Evolutionary conservation across 176 grass and related monocot genomes (phyloP).

Genomic region (Tillandsia leiboldiana): DNA sequence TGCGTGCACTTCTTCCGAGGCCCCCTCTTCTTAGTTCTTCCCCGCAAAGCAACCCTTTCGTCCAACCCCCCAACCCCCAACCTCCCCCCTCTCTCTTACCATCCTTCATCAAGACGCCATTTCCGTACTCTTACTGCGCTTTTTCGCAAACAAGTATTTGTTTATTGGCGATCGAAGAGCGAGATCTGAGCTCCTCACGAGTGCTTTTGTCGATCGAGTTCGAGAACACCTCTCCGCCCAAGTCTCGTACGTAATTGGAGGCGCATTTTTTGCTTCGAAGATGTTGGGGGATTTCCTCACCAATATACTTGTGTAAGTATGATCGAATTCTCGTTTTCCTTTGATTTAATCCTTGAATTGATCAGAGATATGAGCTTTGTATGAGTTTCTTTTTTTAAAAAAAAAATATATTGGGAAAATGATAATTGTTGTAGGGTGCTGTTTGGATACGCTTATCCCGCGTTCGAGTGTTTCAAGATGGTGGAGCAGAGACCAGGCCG

Average conservation of each 20-base stretch:
- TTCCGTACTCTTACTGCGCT: not conserved
- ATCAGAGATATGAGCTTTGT: not conserved
- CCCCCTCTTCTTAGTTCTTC: not conserved
- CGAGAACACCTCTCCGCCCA: not conserved
- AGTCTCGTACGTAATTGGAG: not conserved
- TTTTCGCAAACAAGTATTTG: not conserved
- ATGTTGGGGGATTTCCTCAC: slow-evolving; percentile 53
- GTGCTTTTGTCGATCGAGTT: no score
- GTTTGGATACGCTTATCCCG: slow-evolving; percentile 82
- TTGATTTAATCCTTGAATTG: not conserved
- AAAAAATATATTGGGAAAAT: no score
- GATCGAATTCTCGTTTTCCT: not conserved
- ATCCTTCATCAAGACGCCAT: not conserved
- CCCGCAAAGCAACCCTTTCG: slow-evolving; percentile 21
- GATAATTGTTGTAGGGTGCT: slow-evolving; percentile 33
- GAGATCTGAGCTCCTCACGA: no score
- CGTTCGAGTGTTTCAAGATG: slow-evolving; percentile 96
- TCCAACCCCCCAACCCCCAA: not conserved
- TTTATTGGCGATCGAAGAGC: no score
- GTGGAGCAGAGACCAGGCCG: slow-evolving; percentile 50
- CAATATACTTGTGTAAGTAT: slow-evolving; percentile 43
- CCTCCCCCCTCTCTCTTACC: not conserved
- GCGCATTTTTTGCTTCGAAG: not conserved
- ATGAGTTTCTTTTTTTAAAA: no score
- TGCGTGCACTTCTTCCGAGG: not conserved